Base-by-base conservation (phyloP, 2,329 filamentous ascomycete genomes). In the Stagonosporopsis vannaccii region DNA sequence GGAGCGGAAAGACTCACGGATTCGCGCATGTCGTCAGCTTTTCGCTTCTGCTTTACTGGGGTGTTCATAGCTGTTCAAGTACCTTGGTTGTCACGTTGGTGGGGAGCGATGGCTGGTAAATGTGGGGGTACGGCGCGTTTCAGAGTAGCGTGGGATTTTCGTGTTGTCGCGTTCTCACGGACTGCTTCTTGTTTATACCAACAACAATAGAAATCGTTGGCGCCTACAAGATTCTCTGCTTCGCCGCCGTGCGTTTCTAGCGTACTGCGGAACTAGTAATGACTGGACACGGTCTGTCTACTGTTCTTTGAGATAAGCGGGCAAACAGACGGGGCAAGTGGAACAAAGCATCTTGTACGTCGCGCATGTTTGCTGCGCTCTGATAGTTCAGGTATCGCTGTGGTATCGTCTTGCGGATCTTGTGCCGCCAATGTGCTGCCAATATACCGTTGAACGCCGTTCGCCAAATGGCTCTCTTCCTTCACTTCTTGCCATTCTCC, bases 401-500 rank as follows among this genome's bases (percentile, higher is more conserved):
- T 56, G 53, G 53, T 51, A 51, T 56, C 53, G 25, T 47, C n/a
- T 51, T 43, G 37, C 42, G 41, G 25, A 19, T 13, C 30, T 20
- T 25, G 17, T 35, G 22, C 26, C 56, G 37, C 42, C 33, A 28
- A n/a, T 25, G 17, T 35, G 22, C 26, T 51, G 37, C 42, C 33
- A 28, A n/a, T 33, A 23, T 26, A 22, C 13, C 43, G 4, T 53
- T 51, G 26, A 48, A 55, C 45, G 26, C 47, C 43, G 26, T 60
- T 37, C 54, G 32, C 39, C 40, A 30, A 28, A 20, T 49, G 11
- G 30, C 41, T 25, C n/a, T 22, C 25, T 15, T 9, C 17, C 20
- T 15, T 56, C 52, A 68, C 39, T 62, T 60, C 56, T 71, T 73
- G 20, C 71, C 72, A 8, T 70, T 72, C 37, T 61, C 70, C 32